Conservation (phyloP, 331 rosid species). For the Telfairia occidentalis region DNA sequence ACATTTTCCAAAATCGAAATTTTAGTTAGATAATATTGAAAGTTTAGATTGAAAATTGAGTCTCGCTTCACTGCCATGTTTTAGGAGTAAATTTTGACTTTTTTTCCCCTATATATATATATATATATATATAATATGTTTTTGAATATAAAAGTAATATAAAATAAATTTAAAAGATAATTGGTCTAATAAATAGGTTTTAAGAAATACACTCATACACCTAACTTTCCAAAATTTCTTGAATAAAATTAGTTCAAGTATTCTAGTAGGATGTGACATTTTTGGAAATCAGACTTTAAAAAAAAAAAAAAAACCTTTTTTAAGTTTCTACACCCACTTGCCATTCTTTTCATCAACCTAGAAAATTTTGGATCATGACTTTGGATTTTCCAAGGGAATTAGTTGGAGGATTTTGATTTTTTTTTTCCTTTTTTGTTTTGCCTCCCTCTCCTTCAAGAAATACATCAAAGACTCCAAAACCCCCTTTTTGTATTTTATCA, state of each 20-base stretch:
- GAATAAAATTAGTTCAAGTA: neutral
- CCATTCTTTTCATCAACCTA: neutral
- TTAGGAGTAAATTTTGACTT: no score
- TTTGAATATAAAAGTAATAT: no score
- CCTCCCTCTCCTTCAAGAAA: neutral
- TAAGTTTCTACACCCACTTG: neutral
- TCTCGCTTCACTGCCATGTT: no score
- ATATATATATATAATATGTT: no score
- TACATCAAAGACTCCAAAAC: neutral
- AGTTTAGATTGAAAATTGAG: no score
- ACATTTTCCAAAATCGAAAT: no score
- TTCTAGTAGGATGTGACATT: conserved; percentile 11
- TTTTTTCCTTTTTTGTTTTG: neutral
- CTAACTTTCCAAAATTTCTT: neutral
- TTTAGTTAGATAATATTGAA: no score
- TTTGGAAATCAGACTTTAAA: neutral
- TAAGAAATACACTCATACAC: neutral
- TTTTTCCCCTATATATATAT: no score
- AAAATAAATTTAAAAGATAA: no score
- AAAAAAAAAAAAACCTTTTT: neutral
- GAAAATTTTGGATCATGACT: neutral
- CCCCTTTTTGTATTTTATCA: neutral
- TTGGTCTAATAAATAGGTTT: neutral
- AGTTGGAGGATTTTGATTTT: neutral
- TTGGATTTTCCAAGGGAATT: neutral